A percentile compares a stretch with the other conserved stretches of the same genome.
Evolutionary conservation across 2,329 filamentous ascomycete genomes (phyloP).

Genomic region (Ophiostoma ulmi): DNA sequence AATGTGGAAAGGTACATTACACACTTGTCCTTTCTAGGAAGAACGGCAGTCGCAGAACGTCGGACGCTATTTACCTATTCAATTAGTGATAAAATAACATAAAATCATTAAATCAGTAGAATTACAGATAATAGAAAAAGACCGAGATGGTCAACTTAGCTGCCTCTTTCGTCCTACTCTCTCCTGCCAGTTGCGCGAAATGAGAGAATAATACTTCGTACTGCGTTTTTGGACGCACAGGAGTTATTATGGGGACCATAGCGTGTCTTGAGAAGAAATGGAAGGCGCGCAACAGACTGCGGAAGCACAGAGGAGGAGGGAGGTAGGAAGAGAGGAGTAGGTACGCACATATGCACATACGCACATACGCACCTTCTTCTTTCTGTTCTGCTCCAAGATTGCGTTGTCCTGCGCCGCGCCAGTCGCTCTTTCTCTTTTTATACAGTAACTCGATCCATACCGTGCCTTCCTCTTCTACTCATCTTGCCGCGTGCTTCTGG

Average conservation of each 20-base stretch:
- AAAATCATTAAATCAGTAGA: neutral
- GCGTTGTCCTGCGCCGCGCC: neutral
- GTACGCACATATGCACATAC: neutral
- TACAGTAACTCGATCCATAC: neutral
- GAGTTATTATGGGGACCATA: neutral
- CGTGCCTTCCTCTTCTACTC: conserved; percentile 13
- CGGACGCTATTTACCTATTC: neutral
- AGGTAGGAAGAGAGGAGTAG: neutral
- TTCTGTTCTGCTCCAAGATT: conserved; percentile 9
- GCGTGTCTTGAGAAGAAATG: conserved; percentile 5
- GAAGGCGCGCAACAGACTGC: neutral
- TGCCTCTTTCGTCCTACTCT: conserved; percentile 18
- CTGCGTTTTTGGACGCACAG: neutral
- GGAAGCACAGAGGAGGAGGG: neutral
- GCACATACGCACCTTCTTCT: conserved; percentile 11
- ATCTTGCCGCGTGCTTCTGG: neutral
- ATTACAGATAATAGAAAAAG: neutral
- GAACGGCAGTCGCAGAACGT: conserved; percentile 14
- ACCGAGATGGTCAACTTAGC: conserved; percentile 3
- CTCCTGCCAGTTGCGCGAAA: neutral
- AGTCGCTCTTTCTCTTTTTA: neutral
- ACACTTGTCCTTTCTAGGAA: conserved; percentile 15
- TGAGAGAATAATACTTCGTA: neutral
- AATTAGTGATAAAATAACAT: neutral
- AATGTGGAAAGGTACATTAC: neutral